Base-by-base conservation (phyloP, 2,329 filamentous ascomycete genomes). In the Apiospora sp. region DNA sequence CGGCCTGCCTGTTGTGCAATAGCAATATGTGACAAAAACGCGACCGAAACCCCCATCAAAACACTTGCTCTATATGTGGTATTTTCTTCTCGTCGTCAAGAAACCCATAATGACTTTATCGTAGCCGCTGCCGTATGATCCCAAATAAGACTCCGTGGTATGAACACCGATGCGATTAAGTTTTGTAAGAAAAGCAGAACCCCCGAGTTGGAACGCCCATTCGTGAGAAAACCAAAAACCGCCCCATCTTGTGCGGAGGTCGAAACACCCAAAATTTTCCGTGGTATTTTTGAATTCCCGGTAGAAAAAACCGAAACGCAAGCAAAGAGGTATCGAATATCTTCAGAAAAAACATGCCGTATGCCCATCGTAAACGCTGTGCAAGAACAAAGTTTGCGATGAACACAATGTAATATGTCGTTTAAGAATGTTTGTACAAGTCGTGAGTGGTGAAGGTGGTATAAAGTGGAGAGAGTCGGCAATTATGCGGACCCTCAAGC, bases 31-130 rank as follows among this genome's bases (percentile, higher is more conserved):
- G 82, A 85, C 80, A 81, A 78, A 81, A 79, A 77, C 74, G 75
- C 76, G 77, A 79, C 79, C 79, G 67, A 46, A 77, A 79, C 78
- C 80, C 76, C 79, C 75, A 79, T 80, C 80, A 80, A 81, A 80
- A 82, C 80, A 83, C 81, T 84, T 81, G 81, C 81, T 86, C 86
- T 88, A 88, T 87, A 87, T 86, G 82, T 84, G 81, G 77, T 81
- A 85, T 85, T 83, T 82, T 84, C 84, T 83, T 81, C 82, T 82
- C 79, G 83, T 86, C 79, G 83, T 86, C 84, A 86, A 87, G 82
- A 87, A 70, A 80, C 85, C 58, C 86, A 83, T 87, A 82, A 85
- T 83, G 81, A 84, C 82, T 82, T 82, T 83, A 82, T 82, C 82
- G 83, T 84, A 84, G 82, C 83, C 83, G 84, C 80, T 80, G 77